These are phyloP conservation scores for Penicillium atrosanguineum DNA, from an alignment of 495 filamentous ascomycete genomes.

Conservation along the genomic window DNA sequence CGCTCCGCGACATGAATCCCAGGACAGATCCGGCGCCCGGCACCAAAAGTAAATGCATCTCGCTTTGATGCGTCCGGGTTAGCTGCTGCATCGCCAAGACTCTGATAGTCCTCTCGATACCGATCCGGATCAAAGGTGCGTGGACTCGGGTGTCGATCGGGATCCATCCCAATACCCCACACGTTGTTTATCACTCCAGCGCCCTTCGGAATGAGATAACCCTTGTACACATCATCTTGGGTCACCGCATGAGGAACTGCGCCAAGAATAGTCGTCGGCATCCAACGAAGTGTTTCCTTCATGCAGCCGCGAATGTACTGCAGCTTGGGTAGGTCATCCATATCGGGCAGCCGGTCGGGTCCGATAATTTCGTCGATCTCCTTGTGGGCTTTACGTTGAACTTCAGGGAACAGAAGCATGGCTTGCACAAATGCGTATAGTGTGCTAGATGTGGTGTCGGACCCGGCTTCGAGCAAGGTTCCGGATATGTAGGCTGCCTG, in stretches of 20 bases:
- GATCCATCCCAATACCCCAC: slow-evolving; percentile 48
- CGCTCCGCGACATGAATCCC: slow-evolving; percentile 34
- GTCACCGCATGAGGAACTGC: slow-evolving; percentile 56
- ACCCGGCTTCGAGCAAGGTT: slow-evolving; percentile 43
- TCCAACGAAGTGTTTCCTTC: slow-evolving; percentile 44
- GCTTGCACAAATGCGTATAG: slow-evolving; percentile 43
- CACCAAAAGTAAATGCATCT: slow-evolving; percentile 30
- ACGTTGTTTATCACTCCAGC: slow-evolving; percentile 44
- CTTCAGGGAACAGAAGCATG: slow-evolving; percentile 41
- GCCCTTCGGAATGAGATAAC: slow-evolving; percentile 48
- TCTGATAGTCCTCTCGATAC: slow-evolving; percentile 30
- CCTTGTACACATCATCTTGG: slow-evolving; percentile 53
- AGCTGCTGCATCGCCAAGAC: slow-evolving; percentile 33
- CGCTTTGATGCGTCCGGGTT: slow-evolving; percentile 39
- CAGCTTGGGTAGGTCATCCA: slow-evolving; percentile 24
- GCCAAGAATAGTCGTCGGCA: slow-evolving; percentile 36
- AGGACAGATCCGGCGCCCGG: slow-evolving; percentile 30
- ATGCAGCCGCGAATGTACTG: slow-evolving; percentile 39
- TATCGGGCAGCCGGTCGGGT: slow-evolving; percentile 18
- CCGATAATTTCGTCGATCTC: slow-evolving; percentile 40
- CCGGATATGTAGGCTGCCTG: slow-evolving; percentile 41
- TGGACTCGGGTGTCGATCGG: slow-evolving; percentile 43
- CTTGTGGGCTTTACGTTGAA: slow-evolving; percentile 49
- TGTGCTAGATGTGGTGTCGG: slow-evolving; percentile 39
- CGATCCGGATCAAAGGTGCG: slow-evolving; percentile 56